These are phyloP conservation scores for Entomortierella parvispora DNA, from an alignment of 192 early-diverging fungal species.

Conservation along the genomic window DNA sequence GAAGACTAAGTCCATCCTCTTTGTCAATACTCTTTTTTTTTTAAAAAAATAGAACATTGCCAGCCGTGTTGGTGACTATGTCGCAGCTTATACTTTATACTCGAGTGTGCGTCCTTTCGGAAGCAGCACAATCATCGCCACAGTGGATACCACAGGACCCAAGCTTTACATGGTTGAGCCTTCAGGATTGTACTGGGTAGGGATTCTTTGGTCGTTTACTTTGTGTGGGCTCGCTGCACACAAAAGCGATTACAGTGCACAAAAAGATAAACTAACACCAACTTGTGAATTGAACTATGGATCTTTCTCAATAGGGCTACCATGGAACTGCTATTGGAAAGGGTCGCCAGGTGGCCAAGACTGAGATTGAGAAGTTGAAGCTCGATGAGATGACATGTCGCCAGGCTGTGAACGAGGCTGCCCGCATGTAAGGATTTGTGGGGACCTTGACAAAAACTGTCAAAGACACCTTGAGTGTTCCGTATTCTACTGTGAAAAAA, in stretches of 20 bases:
- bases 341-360: constrained; percentile 96
- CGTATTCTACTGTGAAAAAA: too few relatives aligned
- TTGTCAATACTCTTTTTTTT: neutral
- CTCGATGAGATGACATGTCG: constrained; percentile 79
- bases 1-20: neutral
- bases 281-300: too few relatives aligned
- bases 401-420: constrained; percentile 94
- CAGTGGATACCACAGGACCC: constrained; percentile 84
- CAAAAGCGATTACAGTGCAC: neutral
- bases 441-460: too few relatives aligned
- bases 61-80: constrained; percentile 91
- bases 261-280: too few relatives aligned
- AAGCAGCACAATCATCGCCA: constrained; percentile 82
- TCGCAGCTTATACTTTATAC: constrained; percentile 97
- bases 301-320: too few relatives aligned
- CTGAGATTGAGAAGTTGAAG: constrained; percentile 98
- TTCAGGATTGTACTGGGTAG: constrained; percentile 93
- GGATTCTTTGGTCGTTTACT: neutral
- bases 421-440: constrained; percentile 78
- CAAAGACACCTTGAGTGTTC: too few relatives aligned
- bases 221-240: neutral
- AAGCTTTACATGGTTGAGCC: constrained; percentile 96
- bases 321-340: constrained; percentile 95
- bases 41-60: constrained; percentile 75
- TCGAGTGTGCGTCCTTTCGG: constrained; percentile 97